Evolutionary conservation across 768 basidiomycete genomes (phyloP), one percentile per base, ranked within the genome.

Genomic region (Serpula lacrymans): DNA sequence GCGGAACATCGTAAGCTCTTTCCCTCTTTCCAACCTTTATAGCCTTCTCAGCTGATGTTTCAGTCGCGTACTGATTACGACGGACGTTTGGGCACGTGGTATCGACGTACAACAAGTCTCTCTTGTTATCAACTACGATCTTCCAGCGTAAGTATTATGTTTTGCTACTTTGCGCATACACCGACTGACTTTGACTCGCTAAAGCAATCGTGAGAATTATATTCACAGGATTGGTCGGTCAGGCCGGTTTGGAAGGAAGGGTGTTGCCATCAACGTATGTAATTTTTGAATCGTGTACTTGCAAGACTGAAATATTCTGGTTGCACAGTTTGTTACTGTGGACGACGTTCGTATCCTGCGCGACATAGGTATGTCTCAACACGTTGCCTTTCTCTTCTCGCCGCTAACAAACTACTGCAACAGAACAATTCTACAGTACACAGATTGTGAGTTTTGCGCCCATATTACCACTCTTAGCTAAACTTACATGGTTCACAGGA

Each of bases 211-310:
- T 75, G 95, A 97, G 78, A 97, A 99, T 67, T 99, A 99, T 71
- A 97, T 99, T 52, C 96, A 99, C 72, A 89, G 96, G 59, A 98
- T 98, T 60, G 96, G 96, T 65, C 92, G 96, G 47, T 96, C 94
- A 43, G 96, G 96, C 59, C 92, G 96, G 44, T 98, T 98, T 70
- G 96, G 96, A 53, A 77, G 96, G 54, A 99, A 99, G 70, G 96
- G 95, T 75, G 96, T 98, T 46, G 96, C 96, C 31, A 98, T 99
- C 70, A 99, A 98, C 68, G 94, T 96, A 57, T 30, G 84, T 68
- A 23, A 24, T 23, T 17, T 32, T 17, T 20, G n/a, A n/a, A n/a
- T n/a, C n/a, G 21, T 29, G 2, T 23, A 25, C 18, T 27, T 21
- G 37, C 37, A 17, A 6, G 27, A 18, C 16, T 11, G n/a, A n/a